phyloP scores from a whole-genome alignment of 2,329 filamentous ascomycete species.

The Fusarium nygamai region DNA sequence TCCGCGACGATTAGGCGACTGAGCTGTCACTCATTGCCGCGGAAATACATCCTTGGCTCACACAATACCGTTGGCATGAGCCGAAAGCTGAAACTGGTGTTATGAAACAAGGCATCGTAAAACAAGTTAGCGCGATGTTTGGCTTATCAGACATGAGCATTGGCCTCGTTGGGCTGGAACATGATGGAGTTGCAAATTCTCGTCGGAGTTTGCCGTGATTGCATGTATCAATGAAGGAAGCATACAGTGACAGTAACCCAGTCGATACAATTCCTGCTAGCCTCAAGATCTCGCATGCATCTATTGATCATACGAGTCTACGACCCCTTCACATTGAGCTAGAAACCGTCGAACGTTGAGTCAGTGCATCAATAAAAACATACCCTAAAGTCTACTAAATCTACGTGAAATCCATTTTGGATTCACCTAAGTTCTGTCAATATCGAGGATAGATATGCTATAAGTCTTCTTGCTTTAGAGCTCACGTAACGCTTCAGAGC shows the following conservation, averaged over 20 bases:
- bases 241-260: accelerated
- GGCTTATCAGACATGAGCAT: background rate
- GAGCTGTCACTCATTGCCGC: background rate
- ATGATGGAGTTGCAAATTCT: background rate
- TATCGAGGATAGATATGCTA: accelerated
- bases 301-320: no score
- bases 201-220: background rate
- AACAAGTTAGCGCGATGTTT: background rate
- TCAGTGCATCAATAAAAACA: background rate
- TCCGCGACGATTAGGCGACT: background rate
- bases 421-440: accelerated
- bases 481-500: accelerated
- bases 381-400: no score
- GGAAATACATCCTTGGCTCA: background rate
- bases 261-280: no score
- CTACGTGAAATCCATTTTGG: no score
- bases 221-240: no score
- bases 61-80: background rate
- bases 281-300: no score
- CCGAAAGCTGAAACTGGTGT: background rate
- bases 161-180: background rate
- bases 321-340: no score
- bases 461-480: background rate
- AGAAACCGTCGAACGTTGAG: no score
- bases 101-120: background rate